Base-by-base conservation (phyloP, 2,329 filamentous ascomycete genomes). In the Pleurostoma richardsiae region DNA sequence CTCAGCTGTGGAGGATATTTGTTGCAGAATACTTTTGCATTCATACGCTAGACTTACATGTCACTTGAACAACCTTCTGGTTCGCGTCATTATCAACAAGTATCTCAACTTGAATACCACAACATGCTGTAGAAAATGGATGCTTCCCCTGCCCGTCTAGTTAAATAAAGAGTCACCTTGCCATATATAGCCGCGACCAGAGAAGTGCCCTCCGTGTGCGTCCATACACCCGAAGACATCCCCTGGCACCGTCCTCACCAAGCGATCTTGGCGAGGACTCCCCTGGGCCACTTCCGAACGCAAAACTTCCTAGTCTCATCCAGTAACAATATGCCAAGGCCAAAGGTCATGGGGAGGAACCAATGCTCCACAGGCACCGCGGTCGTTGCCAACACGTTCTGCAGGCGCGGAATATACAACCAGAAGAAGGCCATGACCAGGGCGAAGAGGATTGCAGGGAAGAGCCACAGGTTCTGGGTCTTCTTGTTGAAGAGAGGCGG, bases 331-430 rank as follows among this genome's bases (percentile, higher is more conserved):
- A 88, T 71, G 0, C 70, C 80, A 28, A 85, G 51, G 0, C 87
- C 88, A 62, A 90, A 90, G 0, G 82, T 76, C 60, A 86, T 82
- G 0, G 88, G 87, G 43, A 92, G 59, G 61, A 92, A 90, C 79
- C 84, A 92, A 58, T 90, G 73, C 62, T 86, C 86, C 0, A 82
- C 80, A 0, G 86, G 85, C 0, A 91, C 81, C 0, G 67, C 59
- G 0, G 79, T 74, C 0, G 85, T 90, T 19, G 65, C 75, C 2
- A 90, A 67, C 2, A 79, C 72, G 1, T 61, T 58, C 60, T 88
- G 83, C 30, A 91, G 69, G 3, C 73, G 69, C 0, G 84, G 83
- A 2, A 86, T 78, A 57, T 91, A 90, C 10, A 79, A 59, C 79
- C 79, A 86, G 52, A 91, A 77, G 45, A 90, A 77, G 5, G 82